Percentiles rank a stretch among this genome's conserved stretches.
Conservation (phyloP, 1,139 yeast genomes). For the Pichia sp. region DNA sequence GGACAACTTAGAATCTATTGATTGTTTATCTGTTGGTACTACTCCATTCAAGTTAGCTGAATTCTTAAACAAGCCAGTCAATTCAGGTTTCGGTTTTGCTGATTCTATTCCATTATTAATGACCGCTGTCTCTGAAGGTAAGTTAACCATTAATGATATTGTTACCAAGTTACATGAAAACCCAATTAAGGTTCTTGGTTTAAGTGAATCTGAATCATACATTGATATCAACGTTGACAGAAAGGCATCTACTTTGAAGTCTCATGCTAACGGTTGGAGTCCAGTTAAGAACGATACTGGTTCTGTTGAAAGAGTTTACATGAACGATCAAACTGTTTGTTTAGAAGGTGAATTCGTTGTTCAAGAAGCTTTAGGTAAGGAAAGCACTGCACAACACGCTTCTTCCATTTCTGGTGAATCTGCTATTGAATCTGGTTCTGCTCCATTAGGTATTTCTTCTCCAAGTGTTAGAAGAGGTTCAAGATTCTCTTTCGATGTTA, state of each 20-base stretch:
- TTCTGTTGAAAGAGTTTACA: conserved; percentile 83
- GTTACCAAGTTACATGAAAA: conserved; percentile 73
- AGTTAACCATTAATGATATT: conserved; percentile 71
- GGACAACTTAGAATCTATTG: conserved; percentile 70
- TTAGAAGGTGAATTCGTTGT: conserved; percentile 75
- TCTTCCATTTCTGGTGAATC: conserved; percentile 26
- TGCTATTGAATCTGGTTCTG: conserved; percentile 13
- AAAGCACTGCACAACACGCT: conserved; percentile 39
- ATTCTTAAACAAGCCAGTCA: conserved; percentile 56
- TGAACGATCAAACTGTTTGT: conserved; percentile 76
- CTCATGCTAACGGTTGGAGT: conserved; percentile 43
- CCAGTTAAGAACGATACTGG: conserved; percentile 63
- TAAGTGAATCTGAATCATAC: conserved; percentile 76
- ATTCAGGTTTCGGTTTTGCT: conserved; percentile 73
- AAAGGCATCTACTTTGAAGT: conserved; percentile 43
- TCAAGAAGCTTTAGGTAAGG: conserved; percentile 58
- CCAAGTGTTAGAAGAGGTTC: conserved; percentile 34
- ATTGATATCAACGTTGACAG: conserved; percentile 87
- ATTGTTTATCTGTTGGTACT: conserved; percentile 85
- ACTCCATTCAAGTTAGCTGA: conserved; percentile 73
- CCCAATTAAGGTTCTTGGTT: conserved; percentile 79
- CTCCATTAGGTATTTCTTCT: conserved; percentile 17
- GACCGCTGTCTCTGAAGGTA: conserved; percentile 74
- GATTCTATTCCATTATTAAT: conserved; percentile 83
- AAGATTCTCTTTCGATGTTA: conserved; percentile 49